phyloP scores from a whole-genome alignment of 306 rosid species.

The Dryas alaskensis region DNA sequence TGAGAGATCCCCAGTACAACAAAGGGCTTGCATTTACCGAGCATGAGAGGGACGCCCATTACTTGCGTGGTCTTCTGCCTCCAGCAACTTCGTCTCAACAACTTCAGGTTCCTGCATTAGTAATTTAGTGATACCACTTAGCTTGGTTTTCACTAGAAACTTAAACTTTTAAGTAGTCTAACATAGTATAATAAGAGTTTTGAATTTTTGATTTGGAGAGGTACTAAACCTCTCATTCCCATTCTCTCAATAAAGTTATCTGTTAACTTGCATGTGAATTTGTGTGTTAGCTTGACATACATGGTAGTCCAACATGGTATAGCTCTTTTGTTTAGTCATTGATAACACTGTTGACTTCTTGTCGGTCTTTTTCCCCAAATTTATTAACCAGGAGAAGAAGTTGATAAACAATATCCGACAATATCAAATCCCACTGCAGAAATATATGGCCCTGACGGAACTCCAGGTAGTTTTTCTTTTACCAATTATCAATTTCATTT shows the following conservation, averaged over 20 bases:
- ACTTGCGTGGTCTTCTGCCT: conserved; percentile 93
- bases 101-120: conserved; percentile 62
- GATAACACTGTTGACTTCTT: background rate
- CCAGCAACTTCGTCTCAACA: conserved; percentile 60
- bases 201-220: no score
- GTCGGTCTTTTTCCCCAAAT: conserved; percentile 7
- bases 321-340: background rate
- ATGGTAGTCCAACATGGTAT: background rate
- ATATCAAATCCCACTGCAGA: conserved; percentile 81
- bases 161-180: no score
- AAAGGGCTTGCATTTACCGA: conserved; percentile 90
- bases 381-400: conserved; percentile 63
- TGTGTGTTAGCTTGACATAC: no score
- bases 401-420: conserved; percentile 61
- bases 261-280: no score
- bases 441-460: conserved; percentile 77
- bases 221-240: no score
- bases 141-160: no score
- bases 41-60: conserved; percentile 92
- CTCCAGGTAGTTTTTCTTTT: conserved; percentile 60
- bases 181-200: no score
- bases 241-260: no score
- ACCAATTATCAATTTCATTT: background rate
- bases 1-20: conserved; percentile 96
- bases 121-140: no score